Conservation (phyloP, 2,329 filamentous ascomycete genomes). For the Botrytis sinoallii region DNA sequence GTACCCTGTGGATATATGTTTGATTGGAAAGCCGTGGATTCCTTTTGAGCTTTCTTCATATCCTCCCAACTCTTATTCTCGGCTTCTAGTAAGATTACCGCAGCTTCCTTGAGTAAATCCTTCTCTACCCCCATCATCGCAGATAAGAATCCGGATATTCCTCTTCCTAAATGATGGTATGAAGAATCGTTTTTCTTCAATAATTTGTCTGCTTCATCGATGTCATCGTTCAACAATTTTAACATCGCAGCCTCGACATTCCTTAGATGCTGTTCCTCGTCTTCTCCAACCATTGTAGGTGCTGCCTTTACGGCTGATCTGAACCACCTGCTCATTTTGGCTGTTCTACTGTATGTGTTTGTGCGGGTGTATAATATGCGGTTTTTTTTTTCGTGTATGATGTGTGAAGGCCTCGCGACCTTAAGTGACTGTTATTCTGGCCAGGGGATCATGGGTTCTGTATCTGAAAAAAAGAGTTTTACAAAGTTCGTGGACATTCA, state of each 20-base stretch:
- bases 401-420: background rate
- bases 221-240: conserved; percentile 84
- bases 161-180: conserved; percentile 83
- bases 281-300: conserved; percentile 36
- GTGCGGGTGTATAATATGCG: background rate
- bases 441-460: background rate
- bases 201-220: conserved; percentile 74
- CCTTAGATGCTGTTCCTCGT: conserved; percentile 54
- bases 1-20: conserved; percentile 75
- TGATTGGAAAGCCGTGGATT: conserved; percentile 52
- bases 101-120: conserved; percentile 81
- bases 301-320: conserved; percentile 29
- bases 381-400: background rate
- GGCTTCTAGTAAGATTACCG: conserved; percentile 66
- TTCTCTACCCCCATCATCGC: conserved; percentile 90
- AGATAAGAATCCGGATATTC: conserved; percentile 79
- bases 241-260: conserved; percentile 63
- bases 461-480: background rate
- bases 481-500: background rate
- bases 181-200: conserved; percentile 71
- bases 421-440: background rate
- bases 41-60: conserved; percentile 70
- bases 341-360: conserved; percentile 12
- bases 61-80: conserved; percentile 75
- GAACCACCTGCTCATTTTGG: conserved; percentile 38